Evolutionary conservation across 805 yeast species (phyloP), one percentile per base, ranked within the genome.

Genomic region (Candida ulmi): DNA sequence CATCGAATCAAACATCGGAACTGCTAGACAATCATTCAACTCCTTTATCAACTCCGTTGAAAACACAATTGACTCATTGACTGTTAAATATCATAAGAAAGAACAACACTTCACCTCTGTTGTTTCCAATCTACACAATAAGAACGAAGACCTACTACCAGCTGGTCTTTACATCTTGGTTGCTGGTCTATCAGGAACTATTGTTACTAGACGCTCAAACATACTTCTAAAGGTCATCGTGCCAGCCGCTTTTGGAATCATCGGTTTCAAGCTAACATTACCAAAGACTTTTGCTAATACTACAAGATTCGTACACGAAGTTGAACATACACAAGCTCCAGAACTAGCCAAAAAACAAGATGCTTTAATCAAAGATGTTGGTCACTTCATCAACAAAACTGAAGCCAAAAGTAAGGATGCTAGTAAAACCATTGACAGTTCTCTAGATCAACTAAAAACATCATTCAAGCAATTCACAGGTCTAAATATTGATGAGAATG

Each of bases 221-320:
- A 47, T 80, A 17, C 38, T 80, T 2, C 54, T 83, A 11, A 76
- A 80, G 51, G 66, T 71, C 3, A 45, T 72, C 1, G 63, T 74
- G 13, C 95, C 95, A 2, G 40, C 80, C 3, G 62, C 66, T 0
- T 69, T 82, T 38, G 93, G 90, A 12, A 45, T 73, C 23, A 72
- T 65, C 6, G 78, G 91, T 1, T 85, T 88, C 63, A 74, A 68
- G 43, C 70, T 74, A 57, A 80, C 84, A 50, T 69, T 86, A 51
- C 96, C 96, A 15, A 62, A 70, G 37, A 88, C 96, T 0, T 85
- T 75, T 51, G 52, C 54, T 31, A 85, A 83, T 58, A 76, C 86
- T 8, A 62, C 72, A 12, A 59, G 63, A 7, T 76, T 80, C 51
- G 62, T 73, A 3, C 79, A 86, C 77, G 62, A 65, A 39, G 66